phyloP scores from a whole-genome alignment of 371 early-diverging fungal genomes.

The Choanephora cucurbitarum region DNA sequence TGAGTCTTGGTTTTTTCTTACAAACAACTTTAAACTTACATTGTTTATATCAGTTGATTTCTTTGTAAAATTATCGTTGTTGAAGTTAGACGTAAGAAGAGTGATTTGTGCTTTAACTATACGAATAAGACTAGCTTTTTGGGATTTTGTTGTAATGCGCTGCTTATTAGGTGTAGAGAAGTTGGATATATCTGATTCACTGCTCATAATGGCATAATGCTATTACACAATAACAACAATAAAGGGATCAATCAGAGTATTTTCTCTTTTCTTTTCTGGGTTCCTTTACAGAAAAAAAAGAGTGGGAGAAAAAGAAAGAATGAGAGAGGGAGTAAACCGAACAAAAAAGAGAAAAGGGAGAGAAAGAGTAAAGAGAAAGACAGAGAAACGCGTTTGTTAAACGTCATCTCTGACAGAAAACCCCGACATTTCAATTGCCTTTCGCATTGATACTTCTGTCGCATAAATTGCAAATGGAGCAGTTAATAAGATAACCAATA shows the following conservation, averaged over 20 bases:
- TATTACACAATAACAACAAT: constrained; percentile 2
- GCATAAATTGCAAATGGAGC: not conserved
- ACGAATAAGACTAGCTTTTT: constrained; percentile 51
- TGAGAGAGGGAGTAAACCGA: not conserved
- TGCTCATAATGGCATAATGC: constrained; percentile 40
- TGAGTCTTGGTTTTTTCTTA: no score
- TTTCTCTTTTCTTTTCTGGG: no score
- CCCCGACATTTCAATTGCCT: not conserved
- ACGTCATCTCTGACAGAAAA: constrained; percentile 7
- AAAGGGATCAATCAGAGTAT: no score
- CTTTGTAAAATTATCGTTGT: constrained; percentile 52
- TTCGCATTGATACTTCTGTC: not conserved
- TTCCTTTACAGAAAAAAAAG: constrained; percentile 12
- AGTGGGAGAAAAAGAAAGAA: not conserved
- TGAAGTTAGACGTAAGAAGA: constrained; percentile 57
- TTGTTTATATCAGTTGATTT: constrained; percentile 54
- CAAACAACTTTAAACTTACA: constrained; percentile 60
- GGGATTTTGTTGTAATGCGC: constrained; percentile 29
- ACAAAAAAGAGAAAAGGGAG: not conserved
- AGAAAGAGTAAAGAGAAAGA: not conserved
- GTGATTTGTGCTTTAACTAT: constrained; percentile 68
- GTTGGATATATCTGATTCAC: constrained; percentile 38
- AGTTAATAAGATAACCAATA: no score
- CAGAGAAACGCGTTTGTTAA: constrained; percentile 10
- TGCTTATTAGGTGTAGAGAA: constrained; percentile 27